Evolutionary conservation across 345 rosid species (phyloP).

Genomic region (Moricandia arvensis): DNA sequence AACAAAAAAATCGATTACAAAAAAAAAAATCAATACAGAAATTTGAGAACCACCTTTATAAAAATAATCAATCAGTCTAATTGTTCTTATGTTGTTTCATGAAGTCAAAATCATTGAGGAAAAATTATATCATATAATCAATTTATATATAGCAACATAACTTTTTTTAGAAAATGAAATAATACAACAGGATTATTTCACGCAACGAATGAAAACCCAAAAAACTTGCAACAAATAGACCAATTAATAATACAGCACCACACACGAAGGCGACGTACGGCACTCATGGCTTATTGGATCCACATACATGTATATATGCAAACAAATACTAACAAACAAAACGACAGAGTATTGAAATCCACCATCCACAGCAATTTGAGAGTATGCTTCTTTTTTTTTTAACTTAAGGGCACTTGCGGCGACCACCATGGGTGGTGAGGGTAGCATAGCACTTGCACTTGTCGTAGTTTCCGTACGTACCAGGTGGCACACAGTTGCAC

Average conservation of each 20-base stretch:
- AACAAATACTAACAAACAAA: constrained; percentile 7
- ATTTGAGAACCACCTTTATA: neutral
- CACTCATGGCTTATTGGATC: constrained; percentile 21
- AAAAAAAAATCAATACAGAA: neutral
- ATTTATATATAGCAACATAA: constrained; percentile 4
- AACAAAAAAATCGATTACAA: constrained; percentile 5
- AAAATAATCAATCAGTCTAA: neutral
- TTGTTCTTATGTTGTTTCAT: neutral
- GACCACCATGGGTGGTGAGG: constrained; percentile 72
- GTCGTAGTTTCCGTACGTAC: constrained; percentile 60
- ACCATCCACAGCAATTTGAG: neutral
- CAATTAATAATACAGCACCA: constrained; percentile 7
- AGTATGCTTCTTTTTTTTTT: neutral
- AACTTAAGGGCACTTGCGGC: constrained; percentile 71
- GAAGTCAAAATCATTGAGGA: neutral
- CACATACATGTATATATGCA: neutral
- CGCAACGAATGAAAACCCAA: neutral
- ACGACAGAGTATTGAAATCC: neutral
- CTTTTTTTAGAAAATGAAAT: constrained; percentile 11
- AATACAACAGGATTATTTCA: constrained; percentile 13
- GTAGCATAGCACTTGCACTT: constrained; percentile 64
- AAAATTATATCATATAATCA: neutral
- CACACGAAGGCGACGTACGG: neutral
- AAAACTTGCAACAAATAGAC: constrained; percentile 11
- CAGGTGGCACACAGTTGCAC: constrained; percentile 84